Percentiles rank a stretch among this genome's conserved stretches.
Evolutionary conservation across 2,329 filamentous ascomycete genomes (phyloP).

Genomic region (Fusarium paranaense): DNA sequence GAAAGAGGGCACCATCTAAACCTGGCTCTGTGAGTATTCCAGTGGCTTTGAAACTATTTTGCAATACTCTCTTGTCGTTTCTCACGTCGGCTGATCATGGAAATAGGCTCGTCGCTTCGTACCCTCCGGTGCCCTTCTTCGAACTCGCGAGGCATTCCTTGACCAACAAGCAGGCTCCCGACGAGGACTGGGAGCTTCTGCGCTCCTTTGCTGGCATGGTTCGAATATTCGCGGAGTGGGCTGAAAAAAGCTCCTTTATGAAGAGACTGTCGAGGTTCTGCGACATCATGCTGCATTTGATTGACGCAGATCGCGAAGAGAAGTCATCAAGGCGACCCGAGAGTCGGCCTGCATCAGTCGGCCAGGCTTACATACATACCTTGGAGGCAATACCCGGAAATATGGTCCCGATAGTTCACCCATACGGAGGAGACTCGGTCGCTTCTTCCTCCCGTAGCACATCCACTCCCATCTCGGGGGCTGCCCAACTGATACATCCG

Average conservation of each 20-base stretch:
- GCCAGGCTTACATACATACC: not conserved
- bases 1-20: constrained; percentile 3
- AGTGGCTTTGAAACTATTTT: too few species aligned
- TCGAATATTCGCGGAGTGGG: constrained; percentile 6
- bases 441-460: constrained; percentile 13
- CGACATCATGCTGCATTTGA: constrained; percentile 2
- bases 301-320: not conserved
- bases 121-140: constrained; percentile 16
- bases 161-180: not conserved
- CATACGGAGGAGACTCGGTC: constrained; percentile 5
- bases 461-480: constrained; percentile 6
- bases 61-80: not conserved
- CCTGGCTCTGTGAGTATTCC: not conserved
- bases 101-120: constrained; percentile 14
- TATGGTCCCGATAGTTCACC: not conserved
- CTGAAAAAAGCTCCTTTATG: not conserved
- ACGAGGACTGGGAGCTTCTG: not conserved
- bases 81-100: not conserved
- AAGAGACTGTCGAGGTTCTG: constrained; percentile 4
- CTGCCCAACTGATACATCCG: not conserved
- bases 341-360: not conserved
- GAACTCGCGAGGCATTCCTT: constrained; percentile 7
- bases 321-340: not conserved
- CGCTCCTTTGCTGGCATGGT: not conserved
- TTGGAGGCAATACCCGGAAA: not conserved